Evolutionary conservation across 2,329 filamentous ascomycete species (phyloP).

Genomic region (Ophiosphaerella narmari): DNA sequence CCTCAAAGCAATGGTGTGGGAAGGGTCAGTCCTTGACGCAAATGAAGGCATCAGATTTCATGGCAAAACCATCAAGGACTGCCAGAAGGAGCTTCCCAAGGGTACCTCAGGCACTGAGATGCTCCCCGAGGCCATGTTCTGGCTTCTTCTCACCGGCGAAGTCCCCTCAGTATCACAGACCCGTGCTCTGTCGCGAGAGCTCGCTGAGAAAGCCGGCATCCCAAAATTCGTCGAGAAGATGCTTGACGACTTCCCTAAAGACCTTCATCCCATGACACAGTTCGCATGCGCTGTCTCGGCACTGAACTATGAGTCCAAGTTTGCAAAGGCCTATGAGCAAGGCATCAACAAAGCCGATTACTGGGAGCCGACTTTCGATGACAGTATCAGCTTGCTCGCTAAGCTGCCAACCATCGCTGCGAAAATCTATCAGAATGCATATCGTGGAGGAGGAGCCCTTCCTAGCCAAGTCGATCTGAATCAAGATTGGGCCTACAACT

Average conservation of each 20-base stretch:
- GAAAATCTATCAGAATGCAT: slow-evolving; percentile 94
- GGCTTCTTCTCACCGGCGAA: slow-evolving; percentile 91
- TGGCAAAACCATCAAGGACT: slow-evolving; percentile 96
- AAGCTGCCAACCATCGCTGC: slow-evolving; percentile 97
- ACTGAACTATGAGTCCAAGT: slow-evolving; percentile 92
- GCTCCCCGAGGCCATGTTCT: slow-evolving; percentile 99
- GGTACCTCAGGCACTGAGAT: slow-evolving; percentile 91
- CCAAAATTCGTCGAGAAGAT: slow-evolving; percentile 84
- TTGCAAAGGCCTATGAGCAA: slow-evolving; percentile 89
- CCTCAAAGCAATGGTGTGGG: slow-evolving; percentile 98
- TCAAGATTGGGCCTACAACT: slow-evolving; percentile 99
- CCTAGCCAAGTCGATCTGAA: slow-evolving; percentile 76
- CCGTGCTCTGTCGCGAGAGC: slow-evolving; percentile 78
- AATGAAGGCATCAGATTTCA: slow-evolving; percentile 99
- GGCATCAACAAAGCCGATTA: slow-evolving; percentile 95
- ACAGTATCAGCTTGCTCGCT: slow-evolving; percentile 88
- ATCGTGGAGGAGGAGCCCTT: slow-evolving; percentile 73
- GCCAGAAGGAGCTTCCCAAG: slow-evolving; percentile 91
- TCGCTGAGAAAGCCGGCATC: slow-evolving; percentile 83
- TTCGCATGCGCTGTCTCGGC: slow-evolving; percentile 93
- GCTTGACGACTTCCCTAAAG: slow-evolving; percentile 85
- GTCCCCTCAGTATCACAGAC: slow-evolving; percentile 84
- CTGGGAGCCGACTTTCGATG: slow-evolving; percentile 98
- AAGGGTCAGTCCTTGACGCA: slow-evolving; percentile 94
- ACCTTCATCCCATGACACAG: slow-evolving; percentile 98